Percentiles rank a stretch among this genome's conserved stretches.
Evolutionary conservation across 768 basidiomycete genomes (phyloP).

Genomic region (Lepiota brunneoincarnata): DNA sequence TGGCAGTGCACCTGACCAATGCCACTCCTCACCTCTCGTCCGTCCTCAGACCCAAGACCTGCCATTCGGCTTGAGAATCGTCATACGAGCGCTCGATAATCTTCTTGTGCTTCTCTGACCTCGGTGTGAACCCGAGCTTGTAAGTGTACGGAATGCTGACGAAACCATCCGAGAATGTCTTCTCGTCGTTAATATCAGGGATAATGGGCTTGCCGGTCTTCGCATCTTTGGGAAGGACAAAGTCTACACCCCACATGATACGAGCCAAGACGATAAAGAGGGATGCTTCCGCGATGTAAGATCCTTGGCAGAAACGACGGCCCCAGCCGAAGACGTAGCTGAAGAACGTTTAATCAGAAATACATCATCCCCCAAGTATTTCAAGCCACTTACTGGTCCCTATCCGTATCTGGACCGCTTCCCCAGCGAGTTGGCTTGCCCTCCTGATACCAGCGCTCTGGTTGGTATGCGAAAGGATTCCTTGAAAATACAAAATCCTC

Average conservation of each 20-base stretch:
- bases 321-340: constrained; percentile 11
- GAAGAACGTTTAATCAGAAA: neutral
- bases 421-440: constrained; percentile 20
- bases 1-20: too few relatives aligned
- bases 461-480: constrained; percentile 24
- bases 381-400: constrained; percentile 18
- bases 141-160: constrained; percentile 8
- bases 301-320: constrained; percentile 10
- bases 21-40: constrained; percentile 1
- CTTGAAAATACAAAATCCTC: constrained; percentile 1
- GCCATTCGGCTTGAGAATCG: constrained; percentile 8
- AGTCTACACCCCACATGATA: constrained; percentile 11
- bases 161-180: constrained; percentile 10
- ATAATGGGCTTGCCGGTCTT: constrained; percentile 8
- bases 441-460: constrained; percentile 28
- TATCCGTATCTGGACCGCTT: constrained; percentile 21
- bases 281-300: constrained; percentile 9
- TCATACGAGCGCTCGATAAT: constrained; percentile 10
- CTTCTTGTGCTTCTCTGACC: constrained; percentile 7
- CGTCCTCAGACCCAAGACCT: constrained; percentile 5
- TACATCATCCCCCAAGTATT: neutral
- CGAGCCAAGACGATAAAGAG: constrained; percentile 9
- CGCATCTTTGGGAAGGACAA: constrained; percentile 4
- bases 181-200: constrained; percentile 11
- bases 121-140: constrained; percentile 8